phyloP scores from a whole-genome alignment of 768 basidiomycete genomes.

The Tylopilus sp. region DNA sequence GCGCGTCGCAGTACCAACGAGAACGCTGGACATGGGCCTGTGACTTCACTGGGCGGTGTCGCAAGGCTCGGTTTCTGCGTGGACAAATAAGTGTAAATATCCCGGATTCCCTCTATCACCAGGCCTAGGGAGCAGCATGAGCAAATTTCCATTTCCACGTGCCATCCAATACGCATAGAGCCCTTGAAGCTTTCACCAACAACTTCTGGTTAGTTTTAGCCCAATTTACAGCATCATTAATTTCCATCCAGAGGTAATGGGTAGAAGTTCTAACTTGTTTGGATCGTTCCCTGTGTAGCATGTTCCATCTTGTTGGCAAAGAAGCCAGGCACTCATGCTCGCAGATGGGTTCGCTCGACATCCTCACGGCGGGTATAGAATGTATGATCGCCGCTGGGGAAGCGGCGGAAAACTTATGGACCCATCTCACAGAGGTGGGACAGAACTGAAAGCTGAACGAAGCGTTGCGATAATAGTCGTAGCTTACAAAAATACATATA shows the following conservation, averaged over 20 bases:
- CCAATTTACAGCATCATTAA: too few relatives aligned
- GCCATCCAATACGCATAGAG: not conserved
- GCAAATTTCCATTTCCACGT: too few relatives aligned
- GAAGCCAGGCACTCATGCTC: not conserved
- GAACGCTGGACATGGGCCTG: constrained; percentile 9
- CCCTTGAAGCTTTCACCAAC: too few relatives aligned
- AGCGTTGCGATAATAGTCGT: not conserved
- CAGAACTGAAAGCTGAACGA: not conserved
- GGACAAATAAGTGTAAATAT: constrained; percentile 14
- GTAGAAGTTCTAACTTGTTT: too few relatives aligned
- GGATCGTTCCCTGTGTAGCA: too few relatives aligned
- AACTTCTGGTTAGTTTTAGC: too few relatives aligned
- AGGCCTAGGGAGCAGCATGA: too few relatives aligned
- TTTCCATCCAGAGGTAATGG: too few relatives aligned
- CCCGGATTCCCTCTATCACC: too few relatives aligned
- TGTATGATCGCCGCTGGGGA: not conserved
- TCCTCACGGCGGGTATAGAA: not conserved
- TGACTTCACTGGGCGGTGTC: not conserved
- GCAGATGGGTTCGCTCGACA: not conserved
- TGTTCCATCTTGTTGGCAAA: not conserved
- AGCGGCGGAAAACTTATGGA: not conserved
- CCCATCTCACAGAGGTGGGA: not conserved
- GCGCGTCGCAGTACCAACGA: constrained; percentile 13
- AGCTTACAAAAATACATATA: not conserved
- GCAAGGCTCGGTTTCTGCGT: not conserved